phyloP scores from a whole-genome alignment of 495 filamentous ascomycete genomes.

The Trichodelitschia bisporula region DNA sequence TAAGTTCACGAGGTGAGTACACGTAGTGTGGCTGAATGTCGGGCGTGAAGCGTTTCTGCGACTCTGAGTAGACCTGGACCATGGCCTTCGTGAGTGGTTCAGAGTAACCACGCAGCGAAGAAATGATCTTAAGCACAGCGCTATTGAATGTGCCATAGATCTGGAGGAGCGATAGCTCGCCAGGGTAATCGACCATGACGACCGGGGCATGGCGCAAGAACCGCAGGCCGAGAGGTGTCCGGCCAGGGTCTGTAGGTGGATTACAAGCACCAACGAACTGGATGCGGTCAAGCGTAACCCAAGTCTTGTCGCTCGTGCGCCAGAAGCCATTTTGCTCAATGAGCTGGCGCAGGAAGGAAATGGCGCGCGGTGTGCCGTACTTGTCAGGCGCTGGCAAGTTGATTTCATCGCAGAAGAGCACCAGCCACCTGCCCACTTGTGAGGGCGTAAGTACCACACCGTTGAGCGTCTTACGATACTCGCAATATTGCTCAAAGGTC shows the following conservation, averaged over 20 bases:
- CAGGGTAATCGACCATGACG: slow-evolving; percentile 98
- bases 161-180: slow-evolving; percentile 75
- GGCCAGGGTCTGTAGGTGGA: slow-evolving; percentile 92
- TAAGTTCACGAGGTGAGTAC: slow-evolving; percentile 94
- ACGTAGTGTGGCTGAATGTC: slow-evolving; percentile 97
- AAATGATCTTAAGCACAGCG: slow-evolving; percentile 88
- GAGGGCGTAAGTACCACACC: slow-evolving; percentile 87
- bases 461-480: slow-evolving; percentile 94
- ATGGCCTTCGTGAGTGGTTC: slow-evolving; percentile 91
- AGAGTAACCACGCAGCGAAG: slow-evolving; percentile 79
- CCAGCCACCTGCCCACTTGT: slow-evolving; percentile 92
- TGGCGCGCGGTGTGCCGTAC: slow-evolving; percentile 90
- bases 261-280: slow-evolving; percentile 99
- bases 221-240: slow-evolving; percentile 75
- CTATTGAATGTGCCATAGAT: slow-evolving; percentile 98
- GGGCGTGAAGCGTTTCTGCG: slow-evolving; percentile 76
- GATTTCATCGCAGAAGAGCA: slow-evolving; percentile 98
- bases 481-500: slow-evolving; percentile 98
- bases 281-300: slow-evolving; percentile 92
- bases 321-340: slow-evolving; percentile 99
- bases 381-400: slow-evolving; percentile 96
- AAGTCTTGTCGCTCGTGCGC: slow-evolving; percentile 89
- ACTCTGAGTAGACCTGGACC: slow-evolving; percentile 90
- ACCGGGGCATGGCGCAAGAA: slow-evolving; percentile 90
- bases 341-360: slow-evolving; percentile 87